Conservation (phyloP, 805 yeast species). For the Tetrapisispora iriomotensis region DNA sequence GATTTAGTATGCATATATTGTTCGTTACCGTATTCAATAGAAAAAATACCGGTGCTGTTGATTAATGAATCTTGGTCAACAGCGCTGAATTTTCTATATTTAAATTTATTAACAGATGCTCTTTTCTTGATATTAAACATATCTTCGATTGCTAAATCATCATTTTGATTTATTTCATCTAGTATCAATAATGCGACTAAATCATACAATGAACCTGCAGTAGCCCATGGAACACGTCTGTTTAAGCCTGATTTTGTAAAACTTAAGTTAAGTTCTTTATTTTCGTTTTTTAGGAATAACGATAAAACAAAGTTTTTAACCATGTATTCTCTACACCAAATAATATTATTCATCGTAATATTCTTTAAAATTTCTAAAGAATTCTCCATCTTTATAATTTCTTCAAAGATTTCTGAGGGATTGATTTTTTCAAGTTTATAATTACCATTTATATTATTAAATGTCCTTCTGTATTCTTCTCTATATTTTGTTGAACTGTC, state of each 20-base stretch:
- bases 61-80: constrained; percentile 1
- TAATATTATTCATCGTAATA: constrained; percentile 19
- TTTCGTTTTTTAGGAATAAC: not conserved
- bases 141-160: constrained; percentile 18
- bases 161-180: constrained; percentile 17
- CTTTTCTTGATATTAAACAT: constrained; percentile 18
- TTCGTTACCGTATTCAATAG: constrained; percentile 10
- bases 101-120: constrained; percentile 2
- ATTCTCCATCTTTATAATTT: not conserved
- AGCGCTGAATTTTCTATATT: not conserved
- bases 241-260: constrained; percentile 26
- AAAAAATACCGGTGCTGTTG: constrained; percentile 15
- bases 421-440: constrained; percentile 8
- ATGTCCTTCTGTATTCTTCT: constrained; percentile 9
- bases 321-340: constrained; percentile 27
- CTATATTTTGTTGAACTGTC: constrained; percentile 16
- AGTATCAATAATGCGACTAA: constrained; percentile 18
- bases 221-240: constrained; percentile 25
- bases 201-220: constrained; percentile 18
- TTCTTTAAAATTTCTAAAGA: constrained; percentile 3
- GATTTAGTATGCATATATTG: constrained; percentile 1
- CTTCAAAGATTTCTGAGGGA: constrained; percentile 15
- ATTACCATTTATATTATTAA: not conserved
- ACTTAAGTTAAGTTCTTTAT: constrained; percentile 9
- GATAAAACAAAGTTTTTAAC: constrained; percentile 16